Evolutionary conservation across 352 stramenopile species (phyloP), one percentile per base, ranked within the genome.

Genomic region (Globisporangium viniferum): DNA sequence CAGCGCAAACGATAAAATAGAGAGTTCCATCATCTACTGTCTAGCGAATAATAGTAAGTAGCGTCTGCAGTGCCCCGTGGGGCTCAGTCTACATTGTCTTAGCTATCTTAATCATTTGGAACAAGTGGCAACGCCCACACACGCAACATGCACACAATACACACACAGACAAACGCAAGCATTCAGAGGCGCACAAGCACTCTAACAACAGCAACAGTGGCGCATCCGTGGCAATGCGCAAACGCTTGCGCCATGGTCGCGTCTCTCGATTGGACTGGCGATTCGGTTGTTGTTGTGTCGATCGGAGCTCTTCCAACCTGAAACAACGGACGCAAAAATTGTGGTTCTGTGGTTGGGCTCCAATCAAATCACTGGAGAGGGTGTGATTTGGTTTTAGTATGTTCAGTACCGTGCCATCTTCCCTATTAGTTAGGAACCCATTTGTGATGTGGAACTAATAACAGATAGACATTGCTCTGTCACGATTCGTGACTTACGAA

Each of bases 21-120:
- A 61, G 54, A 56, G 74, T 88, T 91, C 79, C 82, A 70, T 92
- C 82, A 91, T 90, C 88, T 92, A 92, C 84, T 92, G 82, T 92
- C 84, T 92, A 92, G 84, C 84, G 82, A 90, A 76, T 77, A 79
- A 90, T 92, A 92, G 84, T 77, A 84, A 82, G 66, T 73, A 68
- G 71, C 54, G 71, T 92, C 84, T 79, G 77, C 84, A 92, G 77
- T 49, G 79, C 78, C 70, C 31, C 62, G 41, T 46, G 31, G 36
- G 62, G 39, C 41, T 68, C 41, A 57, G 70, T 62, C 60, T 51
- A 75, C 73, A 73, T 72, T 81, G 69, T 79, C 56, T 77, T 77
- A 51, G 78, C 82, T 89, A 88, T 76, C 84, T 48, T 91, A 91
- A 91, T 92, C 84, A 92, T 85, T 60, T 70, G 68, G 68, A 73